Conservation (phyloP, 169 alveolate species). For the Cryptosporidium meleagridis region DNA sequence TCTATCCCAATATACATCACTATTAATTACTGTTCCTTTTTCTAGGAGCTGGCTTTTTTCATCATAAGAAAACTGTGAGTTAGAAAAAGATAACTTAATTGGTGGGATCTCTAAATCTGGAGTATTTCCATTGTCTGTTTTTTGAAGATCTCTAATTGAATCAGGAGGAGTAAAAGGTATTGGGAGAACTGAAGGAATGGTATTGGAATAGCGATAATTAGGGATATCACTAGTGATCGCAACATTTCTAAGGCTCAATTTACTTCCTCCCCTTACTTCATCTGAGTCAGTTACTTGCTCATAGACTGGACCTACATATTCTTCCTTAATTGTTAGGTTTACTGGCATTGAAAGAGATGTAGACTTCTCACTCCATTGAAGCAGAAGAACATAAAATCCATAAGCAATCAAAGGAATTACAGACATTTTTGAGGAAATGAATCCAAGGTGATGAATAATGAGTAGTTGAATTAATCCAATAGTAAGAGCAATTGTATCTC, state of each 20-base stretch:
- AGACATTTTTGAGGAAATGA: constrained; percentile 39
- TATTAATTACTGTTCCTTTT: background rate
- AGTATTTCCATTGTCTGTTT: background rate
- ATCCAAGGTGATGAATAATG: constrained; percentile 59
- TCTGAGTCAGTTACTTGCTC: constrained; percentile 23
- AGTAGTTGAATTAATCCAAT: constrained; percentile 62
- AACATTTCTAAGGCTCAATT: constrained; percentile 34
- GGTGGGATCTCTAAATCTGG: constrained; percentile 65
- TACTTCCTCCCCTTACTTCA: constrained; percentile 17
- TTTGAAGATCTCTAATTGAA: background rate
- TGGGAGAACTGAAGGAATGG: background rate
- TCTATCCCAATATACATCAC: constrained; percentile 62
- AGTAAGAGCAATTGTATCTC: constrained; percentile 64
- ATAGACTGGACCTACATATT: constrained; percentile 24
- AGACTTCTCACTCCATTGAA: constrained; percentile 64
- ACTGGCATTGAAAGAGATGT: constrained; percentile 54
- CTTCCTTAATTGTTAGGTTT: constrained; percentile 51
- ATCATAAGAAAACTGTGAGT: background rate
- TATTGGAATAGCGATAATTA: background rate
- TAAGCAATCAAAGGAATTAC: constrained; percentile 40
- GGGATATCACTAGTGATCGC: background rate
- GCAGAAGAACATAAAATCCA: constrained; percentile 35
- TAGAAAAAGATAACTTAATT: constrained; percentile 33
- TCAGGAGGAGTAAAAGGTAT: constrained; percentile 65
- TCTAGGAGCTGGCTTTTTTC: background rate